Base-by-base conservation (phyloP, 129 eudicot genomes). In the Chrysanthemum lavandulifolium region DNA sequence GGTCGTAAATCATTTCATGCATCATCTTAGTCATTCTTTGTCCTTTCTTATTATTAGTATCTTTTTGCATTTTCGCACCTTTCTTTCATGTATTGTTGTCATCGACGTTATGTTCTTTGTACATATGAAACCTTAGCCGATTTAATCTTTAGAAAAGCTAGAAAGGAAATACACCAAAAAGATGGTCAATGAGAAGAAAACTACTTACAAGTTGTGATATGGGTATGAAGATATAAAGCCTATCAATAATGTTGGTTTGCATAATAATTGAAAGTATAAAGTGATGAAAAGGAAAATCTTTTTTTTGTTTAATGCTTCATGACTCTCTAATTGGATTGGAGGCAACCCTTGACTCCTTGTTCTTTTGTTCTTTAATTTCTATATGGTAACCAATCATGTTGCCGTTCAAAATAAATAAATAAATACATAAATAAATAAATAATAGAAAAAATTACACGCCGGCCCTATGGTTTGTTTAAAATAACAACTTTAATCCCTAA, bases 241-340 rank as follows among this genome's bases (percentile, higher is more conserved):
- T 6, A 63, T 63, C 82, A 78, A 78, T 78, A 71, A 78, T 78
- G 77, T 78, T 78, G 76, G 59, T 78, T 71, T 78, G 65, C 36
- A 62, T 70, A n/a, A 78, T 78, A 78, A 78, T 69, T 43, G 49
- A 78, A 78, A 71, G 67, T 70, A 78, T 65, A 62, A 70, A 78
- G 72, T 55, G 15, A 21, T n/a, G 51, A 67, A 76, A 75, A 23
- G 40, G 25, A 36, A 60, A 52, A 36, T 36, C 45, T 29, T 65
- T 13, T 16, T 50, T 19, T 76, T 76, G 71, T 70, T 77, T 36
- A 62, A 52, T 70, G 81, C 76, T 33, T 62, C 31, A 10, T 77
- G 76, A 61, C 64, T 50, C 76, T 74, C 73, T 63, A 36, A 71
- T 71, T 71, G 77, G 82, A 71, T 65, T 14, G 69, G 47, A 45